Evolutionary conservation across 371 early-diverging fungal species (phyloP).

Genomic region (Mucor piriformis): DNA sequence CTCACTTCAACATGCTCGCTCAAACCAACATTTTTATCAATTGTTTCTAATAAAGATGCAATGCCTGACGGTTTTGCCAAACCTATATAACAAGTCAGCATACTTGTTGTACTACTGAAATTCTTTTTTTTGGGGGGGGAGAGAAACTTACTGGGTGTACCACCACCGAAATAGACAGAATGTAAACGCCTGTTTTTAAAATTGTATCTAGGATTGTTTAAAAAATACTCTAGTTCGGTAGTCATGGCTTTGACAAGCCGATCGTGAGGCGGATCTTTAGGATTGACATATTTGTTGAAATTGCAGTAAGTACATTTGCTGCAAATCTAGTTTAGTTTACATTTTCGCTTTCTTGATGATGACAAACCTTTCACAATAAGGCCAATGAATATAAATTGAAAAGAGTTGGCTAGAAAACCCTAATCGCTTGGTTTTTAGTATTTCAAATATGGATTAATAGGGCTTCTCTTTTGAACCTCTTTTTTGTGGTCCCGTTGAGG

Average conservation of each 20-base stretch:
- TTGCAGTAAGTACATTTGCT: slow-evolving; percentile 86
- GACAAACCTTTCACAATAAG: slow-evolving; percentile 74
- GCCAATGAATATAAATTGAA: slow-evolving; percentile 86
- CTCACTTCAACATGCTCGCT: slow-evolving; percentile 57
- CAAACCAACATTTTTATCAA: slow-evolving; percentile 41
- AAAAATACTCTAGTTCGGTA: slow-evolving; percentile 51
- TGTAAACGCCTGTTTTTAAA: slow-evolving; percentile 44
- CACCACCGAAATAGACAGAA: slow-evolving; percentile 80
- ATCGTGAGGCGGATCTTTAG: slow-evolving; percentile 55
- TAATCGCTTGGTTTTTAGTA: neutral
- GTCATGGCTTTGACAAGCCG: slow-evolving; percentile 57
- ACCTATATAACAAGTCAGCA: slow-evolving; percentile 8
- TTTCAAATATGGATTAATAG: neutral
- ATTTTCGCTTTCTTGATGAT: neutral
- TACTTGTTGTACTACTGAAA: neutral
- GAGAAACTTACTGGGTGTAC: slow-evolving; percentile 46
- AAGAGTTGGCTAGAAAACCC: slow-evolving; percentile 29
- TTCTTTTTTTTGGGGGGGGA: neutral
- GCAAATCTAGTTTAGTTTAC: neutral
- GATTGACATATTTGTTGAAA: slow-evolving; percentile 83
- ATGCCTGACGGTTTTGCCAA: slow-evolving; percentile 30
- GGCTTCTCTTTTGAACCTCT: neutral
- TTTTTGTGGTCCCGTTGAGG: no score
- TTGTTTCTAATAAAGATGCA: slow-evolving; percentile 40
- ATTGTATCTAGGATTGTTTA: slow-evolving; percentile 34